Conservation (phyloP, 208 protist species). For the Trypanosoma theileri region DNA sequence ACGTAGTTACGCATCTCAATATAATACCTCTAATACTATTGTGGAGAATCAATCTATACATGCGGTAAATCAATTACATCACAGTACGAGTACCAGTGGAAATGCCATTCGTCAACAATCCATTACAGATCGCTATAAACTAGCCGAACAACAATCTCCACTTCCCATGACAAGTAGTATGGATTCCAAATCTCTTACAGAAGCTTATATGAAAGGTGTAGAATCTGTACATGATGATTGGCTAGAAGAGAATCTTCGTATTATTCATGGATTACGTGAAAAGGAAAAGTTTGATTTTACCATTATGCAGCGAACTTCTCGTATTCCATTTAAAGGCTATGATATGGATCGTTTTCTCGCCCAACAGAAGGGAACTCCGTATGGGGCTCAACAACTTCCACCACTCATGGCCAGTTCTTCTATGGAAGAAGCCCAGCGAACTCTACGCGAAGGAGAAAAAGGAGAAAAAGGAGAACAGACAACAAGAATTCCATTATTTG, state of each 20-base stretch:
- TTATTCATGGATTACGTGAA: slow-evolving; percentile 69
- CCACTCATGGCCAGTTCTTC: slow-evolving; percentile 46
- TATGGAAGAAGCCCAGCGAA: slow-evolving; percentile 78
- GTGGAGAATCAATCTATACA: slow-evolving; percentile 31
- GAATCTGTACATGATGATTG: slow-evolving; percentile 37
- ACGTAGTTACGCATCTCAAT: slow-evolving; percentile 31
- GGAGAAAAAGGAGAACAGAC: too few relatives aligned
- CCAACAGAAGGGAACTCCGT: slow-evolving; percentile 71
- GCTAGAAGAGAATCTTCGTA: slow-evolving; percentile 63
- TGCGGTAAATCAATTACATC: slow-evolving; percentile 52
- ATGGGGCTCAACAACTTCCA: slow-evolving; percentile 68
- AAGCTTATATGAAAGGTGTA: slow-evolving; percentile 12
- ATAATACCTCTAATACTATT: slow-evolving; percentile 31
- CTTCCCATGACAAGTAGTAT: slow-evolving; percentile 19
- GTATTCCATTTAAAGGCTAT: slow-evolving; percentile 80
- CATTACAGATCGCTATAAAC: slow-evolving; percentile 51
- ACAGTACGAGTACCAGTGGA: slow-evolving; percentile 52
- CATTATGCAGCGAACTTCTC: slow-evolving; percentile 64
- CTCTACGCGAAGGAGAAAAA: slow-evolving; percentile 34
- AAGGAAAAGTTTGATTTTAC: slow-evolving; percentile 85
- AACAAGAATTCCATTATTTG: slow-evolving; percentile 30
- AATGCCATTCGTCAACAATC: slow-evolving; percentile 48
- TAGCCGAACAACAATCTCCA: slow-evolving; percentile 17
- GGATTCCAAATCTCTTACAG: slow-evolving; percentile 29
- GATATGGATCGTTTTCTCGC: slow-evolving; percentile 79